Evolutionary conservation across 108 stramenopile genomes (phyloP).

Genomic region (Pseudonitzschia multiseries): DNA sequence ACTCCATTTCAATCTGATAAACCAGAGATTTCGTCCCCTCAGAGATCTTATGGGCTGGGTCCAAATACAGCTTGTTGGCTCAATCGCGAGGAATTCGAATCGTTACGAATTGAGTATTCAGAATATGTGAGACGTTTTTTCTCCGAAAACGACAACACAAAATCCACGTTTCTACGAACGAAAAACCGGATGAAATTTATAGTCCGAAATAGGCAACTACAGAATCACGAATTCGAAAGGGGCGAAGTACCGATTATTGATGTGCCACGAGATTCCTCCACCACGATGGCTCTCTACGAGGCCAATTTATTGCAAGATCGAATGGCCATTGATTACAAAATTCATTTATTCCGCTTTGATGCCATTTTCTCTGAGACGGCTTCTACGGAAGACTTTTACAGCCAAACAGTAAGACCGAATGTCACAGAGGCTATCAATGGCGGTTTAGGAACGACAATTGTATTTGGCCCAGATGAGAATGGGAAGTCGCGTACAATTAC

Average conservation of each 20-base stretch:
- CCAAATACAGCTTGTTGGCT: constrained; percentile 20
- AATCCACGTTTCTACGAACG: not conserved
- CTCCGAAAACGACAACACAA: not conserved
- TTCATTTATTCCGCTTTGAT: constrained; percentile 23
- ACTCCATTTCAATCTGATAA: not conserved
- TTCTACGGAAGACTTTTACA: constrained; percentile 26
- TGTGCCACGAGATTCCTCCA: constrained; percentile 5
- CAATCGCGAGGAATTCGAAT: constrained; percentile 16
- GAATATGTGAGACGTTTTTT: not conserved
- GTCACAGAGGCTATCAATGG: constrained; percentile 25
- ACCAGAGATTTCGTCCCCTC: not conserved
- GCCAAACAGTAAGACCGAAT: constrained; percentile 2
- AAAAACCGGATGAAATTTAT: constrained; percentile 15
- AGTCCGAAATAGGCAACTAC: constrained; percentile 24
- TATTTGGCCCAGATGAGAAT: constrained; percentile 16
- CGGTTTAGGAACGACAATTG: constrained; percentile 18
- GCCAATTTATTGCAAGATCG: constrained; percentile 18
- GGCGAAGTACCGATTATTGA: constrained; percentile 33
- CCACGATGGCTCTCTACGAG: constrained; percentile 24
- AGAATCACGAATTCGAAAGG: constrained; percentile 13
- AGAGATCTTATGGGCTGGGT: not conserved
- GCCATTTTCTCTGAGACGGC: constrained; percentile 21
- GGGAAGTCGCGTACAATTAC: constrained; percentile 24
- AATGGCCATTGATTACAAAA: constrained; percentile 19
- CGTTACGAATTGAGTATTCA: constrained; percentile 18